Percentiles rank a stretch among this genome's conserved stretches.
Conservation (phyloP, 2,329 filamentous ascomycete genomes). For the Didymosphaeria variabile region DNA sequence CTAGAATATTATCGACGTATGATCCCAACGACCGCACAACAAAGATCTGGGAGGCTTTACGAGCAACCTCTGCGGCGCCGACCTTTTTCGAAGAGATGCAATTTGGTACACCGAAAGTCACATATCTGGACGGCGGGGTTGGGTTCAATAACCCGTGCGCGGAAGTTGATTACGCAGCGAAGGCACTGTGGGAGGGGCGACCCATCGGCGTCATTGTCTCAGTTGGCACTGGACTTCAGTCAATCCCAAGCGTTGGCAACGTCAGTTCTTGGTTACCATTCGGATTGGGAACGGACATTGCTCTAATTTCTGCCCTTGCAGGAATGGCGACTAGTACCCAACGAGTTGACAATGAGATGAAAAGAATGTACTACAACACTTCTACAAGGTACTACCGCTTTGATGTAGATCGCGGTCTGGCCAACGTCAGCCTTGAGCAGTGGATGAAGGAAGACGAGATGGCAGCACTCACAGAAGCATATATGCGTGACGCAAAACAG, state of each 20-base stretch:
- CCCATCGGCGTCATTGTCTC: constrained; percentile 51
- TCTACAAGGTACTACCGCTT: constrained; percentile 51
- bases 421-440: constrained; percentile 50
- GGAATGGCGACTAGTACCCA: constrained; percentile 51
- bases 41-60: constrained; percentile 60
- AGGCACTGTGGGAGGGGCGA: constrained; percentile 50
- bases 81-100: constrained; percentile 62
- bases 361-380: constrained; percentile 50
- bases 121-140: constrained; percentile 61
- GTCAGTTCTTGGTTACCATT: constrained; percentile 51
- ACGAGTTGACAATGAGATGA: constrained; percentile 53
- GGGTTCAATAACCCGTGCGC: constrained; percentile 62
- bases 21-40: constrained; percentile 51
- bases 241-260: constrained; percentile 49
- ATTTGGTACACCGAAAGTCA: constrained; percentile 57
- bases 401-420: constrained; percentile 52
- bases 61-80: constrained; percentile 61
- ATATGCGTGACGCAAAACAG: constrained; percentile 50
- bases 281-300: constrained; percentile 50
- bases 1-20: constrained; percentile 49
- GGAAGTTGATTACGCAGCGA: constrained; percentile 60
- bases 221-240: constrained; percentile 50
- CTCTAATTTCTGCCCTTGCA: constrained; percentile 46
- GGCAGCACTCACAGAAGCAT: constrained; percentile 50
- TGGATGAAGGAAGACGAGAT: constrained; percentile 55